Base-by-base conservation (phyloP, 345 rosid genomes). In the Citrus glauca region DNA sequence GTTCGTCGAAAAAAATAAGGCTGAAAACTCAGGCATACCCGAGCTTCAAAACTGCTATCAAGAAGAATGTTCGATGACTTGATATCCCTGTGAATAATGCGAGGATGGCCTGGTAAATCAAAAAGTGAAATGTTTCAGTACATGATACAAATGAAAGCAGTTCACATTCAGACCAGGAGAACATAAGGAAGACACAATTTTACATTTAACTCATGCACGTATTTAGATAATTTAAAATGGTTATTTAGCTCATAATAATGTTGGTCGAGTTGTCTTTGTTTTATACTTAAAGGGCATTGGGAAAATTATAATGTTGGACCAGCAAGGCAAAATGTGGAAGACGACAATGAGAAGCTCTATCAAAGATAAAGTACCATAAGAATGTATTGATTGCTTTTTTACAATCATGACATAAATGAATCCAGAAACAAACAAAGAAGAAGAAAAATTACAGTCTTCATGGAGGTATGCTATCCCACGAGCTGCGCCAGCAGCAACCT, bases 391-490 rank as follows among this genome's bases (percentile, higher is more conserved):
- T 50, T 32, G 30, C 65, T 33, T 5, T 32, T 48, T 5, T 30
- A 20, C 27, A 72, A 35, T 5, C 20, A 63, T 9, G n/a, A 37
- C 24, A 11, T 13, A 45, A 73, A 71, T 27, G 17, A 70, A 71
- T 38, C 9, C 45, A 72, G 40, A 63, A 72, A 77, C 57, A 53
- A 53, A 53, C 57, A 55, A 71, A 83, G 55, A 63, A 50, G 30
- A 67, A 82, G 83, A 14, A 69, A 83, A 75, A 68, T 88, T 94
- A 96, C 99, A 96, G 83, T 96, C 99, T 91, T 96, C 99, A 74
- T 96, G 99, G 33, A 96, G 90, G 79, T 96, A 96, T 40, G 99
- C 98, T 64, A 96, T 88, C 84, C 99, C 99, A 66, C 93, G 98
- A 79, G 99, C 99, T 78, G 99, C 97, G 71, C 98, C 99, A 81